These are phyloP conservation scores for Suhomyces bokatorum DNA, from an alignment of 1,139 yeast species.

Conservation along the genomic window DNA sequence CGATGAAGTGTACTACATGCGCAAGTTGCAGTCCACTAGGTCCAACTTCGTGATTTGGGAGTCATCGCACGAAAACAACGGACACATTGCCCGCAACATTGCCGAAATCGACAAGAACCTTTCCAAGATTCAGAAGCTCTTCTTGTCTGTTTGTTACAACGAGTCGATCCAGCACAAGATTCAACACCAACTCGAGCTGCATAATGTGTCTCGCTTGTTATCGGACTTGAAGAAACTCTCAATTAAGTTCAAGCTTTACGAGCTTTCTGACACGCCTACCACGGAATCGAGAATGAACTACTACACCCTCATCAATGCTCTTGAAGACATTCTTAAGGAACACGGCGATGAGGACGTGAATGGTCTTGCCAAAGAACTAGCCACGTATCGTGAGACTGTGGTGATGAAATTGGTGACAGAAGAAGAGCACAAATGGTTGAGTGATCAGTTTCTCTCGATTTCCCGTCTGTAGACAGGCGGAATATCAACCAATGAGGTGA, in stretches of 20 bases:
- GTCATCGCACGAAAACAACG: constrained; percentile 24
- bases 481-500: too few relatives aligned
- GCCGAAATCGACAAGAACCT: constrained; percentile 17
- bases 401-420: constrained; percentile 17
- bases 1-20: constrained; percentile 29
- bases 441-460: constrained; percentile 8
- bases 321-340: constrained; percentile 4
- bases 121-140: constrained; percentile 28
- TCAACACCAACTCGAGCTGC: constrained; percentile 11
- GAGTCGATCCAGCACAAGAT: constrained; percentile 18
- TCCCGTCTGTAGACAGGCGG: neutral
- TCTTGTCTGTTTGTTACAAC: constrained; percentile 26
- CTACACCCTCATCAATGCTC: constrained; percentile 17
- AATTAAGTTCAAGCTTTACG: constrained; percentile 30
- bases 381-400: constrained; percentile 17
- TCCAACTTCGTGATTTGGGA: constrained; percentile 47
- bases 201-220: constrained; percentile 19
- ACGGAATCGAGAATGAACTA: constrained; percentile 19
- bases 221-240: constrained; percentile 34
- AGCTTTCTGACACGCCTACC: constrained; percentile 17
- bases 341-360: neutral
- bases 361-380: constrained; percentile 14
- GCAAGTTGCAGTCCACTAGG: constrained; percentile 23
- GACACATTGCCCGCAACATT: constrained; percentile 20
- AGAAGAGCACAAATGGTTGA: constrained; percentile 10